phyloP scores from a whole-genome alignment of 2,329 filamentous ascomycete species.

The Botrytis fragariae region DNA sequence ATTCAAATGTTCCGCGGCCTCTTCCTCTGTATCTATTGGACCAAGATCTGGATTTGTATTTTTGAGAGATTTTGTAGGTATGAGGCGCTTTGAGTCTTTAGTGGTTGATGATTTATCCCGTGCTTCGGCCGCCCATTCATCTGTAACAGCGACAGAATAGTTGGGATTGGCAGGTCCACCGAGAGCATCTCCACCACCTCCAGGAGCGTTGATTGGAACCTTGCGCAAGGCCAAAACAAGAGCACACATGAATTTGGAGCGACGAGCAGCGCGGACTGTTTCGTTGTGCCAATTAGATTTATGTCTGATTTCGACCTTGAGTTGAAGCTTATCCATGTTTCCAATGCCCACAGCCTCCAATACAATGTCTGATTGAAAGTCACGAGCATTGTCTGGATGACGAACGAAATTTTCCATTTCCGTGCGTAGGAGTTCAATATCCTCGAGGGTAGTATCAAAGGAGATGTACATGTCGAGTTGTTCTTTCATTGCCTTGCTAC shows the following conservation, averaged over 20 bases:
- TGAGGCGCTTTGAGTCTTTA: slow-evolving; percentile 64
- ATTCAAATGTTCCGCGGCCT: slow-evolving; percentile 45
- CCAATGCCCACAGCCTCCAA: slow-evolving; percentile 77
- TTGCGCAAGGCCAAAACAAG: slow-evolving; percentile 80
- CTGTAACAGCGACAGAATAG: slow-evolving; percentile 75
- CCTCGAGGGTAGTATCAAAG: slow-evolving; percentile 85
- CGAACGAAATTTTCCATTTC: slow-evolving; percentile 86
- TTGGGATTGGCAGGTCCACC: slow-evolving; percentile 71
- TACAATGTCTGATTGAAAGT: slow-evolving; percentile 83
- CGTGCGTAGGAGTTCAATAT: slow-evolving; percentile 77
- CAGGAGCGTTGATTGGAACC: slow-evolving; percentile 81
- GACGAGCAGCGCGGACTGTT: slow-evolving; percentile 70
- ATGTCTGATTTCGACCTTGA: slow-evolving; percentile 82
- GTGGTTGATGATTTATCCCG: slow-evolving; percentile 57
- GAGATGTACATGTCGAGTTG: slow-evolving; percentile 71
- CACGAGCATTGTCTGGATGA: slow-evolving; percentile 79
- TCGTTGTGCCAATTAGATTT: slow-evolving; percentile 95
- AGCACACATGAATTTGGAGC: slow-evolving; percentile 97
- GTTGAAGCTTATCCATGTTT: slow-evolving; percentile 81
- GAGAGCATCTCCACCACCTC: slow-evolving; percentile 62
- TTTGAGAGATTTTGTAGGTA: slow-evolving; percentile 46
- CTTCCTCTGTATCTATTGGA: slow-evolving; percentile 38
- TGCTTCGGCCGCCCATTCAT: slow-evolving; percentile 62
- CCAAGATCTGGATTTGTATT: slow-evolving; percentile 22
- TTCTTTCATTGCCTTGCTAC: slow-evolving; percentile 91